Percentiles rank a stretch among this genome's conserved stretches.
phyloP scores from a whole-genome alignment of 352 stramenopile species.

The Phytophthora syringae region DNA sequence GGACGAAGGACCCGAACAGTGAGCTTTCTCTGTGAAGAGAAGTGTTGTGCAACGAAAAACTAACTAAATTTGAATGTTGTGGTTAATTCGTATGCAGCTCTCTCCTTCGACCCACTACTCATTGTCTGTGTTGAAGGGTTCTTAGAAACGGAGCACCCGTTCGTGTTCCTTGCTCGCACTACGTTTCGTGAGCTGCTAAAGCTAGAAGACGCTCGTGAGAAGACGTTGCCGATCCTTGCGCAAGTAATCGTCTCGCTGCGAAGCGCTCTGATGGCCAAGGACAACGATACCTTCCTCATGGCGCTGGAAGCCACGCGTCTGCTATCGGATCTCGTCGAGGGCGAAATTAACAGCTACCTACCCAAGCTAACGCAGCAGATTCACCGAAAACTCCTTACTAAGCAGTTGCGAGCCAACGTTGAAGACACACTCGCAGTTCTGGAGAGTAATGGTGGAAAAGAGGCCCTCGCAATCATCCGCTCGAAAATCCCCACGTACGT shows the following conservation, averaged over 20 bases:
- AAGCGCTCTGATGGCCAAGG: slow-evolving; percentile 65
- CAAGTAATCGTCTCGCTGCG: slow-evolving; percentile 71
- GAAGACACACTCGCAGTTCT: slow-evolving; percentile 72
- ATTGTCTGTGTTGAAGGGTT: slow-evolving; percentile 79
- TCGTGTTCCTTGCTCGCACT: slow-evolving; percentile 77
- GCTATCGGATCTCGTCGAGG: slow-evolving; percentile 67
- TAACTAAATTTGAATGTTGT: not conserved
- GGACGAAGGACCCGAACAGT: slow-evolving; percentile 72
- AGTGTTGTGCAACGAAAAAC: not conserved
- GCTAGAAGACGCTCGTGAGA: slow-evolving; percentile 65
- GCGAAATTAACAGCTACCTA: slow-evolving; percentile 80
- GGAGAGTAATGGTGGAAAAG: slow-evolving; percentile 76
- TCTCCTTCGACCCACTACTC: slow-evolving; percentile 74
- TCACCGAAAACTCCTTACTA: slow-evolving; percentile 72
- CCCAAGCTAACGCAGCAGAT: slow-evolving; percentile 82
- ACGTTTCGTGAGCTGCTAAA: slow-evolving; percentile 80
- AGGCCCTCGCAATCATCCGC: slow-evolving; percentile 76
- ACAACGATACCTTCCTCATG: slow-evolving; percentile 77
- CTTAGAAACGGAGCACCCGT: slow-evolving; percentile 75
- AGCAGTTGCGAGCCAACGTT: slow-evolving; percentile 55
- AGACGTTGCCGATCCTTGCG: slow-evolving; percentile 57
- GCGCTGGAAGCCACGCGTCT: slow-evolving; percentile 70
- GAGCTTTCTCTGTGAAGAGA: slow-evolving; percentile 5
- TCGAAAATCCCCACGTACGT: slow-evolving; percentile 83
- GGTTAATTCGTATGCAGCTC: slow-evolving; percentile 25